Evolutionary conservation across 148 eudicot species (phyloP).

Genomic region (Heliosperma pusillum): DNA sequence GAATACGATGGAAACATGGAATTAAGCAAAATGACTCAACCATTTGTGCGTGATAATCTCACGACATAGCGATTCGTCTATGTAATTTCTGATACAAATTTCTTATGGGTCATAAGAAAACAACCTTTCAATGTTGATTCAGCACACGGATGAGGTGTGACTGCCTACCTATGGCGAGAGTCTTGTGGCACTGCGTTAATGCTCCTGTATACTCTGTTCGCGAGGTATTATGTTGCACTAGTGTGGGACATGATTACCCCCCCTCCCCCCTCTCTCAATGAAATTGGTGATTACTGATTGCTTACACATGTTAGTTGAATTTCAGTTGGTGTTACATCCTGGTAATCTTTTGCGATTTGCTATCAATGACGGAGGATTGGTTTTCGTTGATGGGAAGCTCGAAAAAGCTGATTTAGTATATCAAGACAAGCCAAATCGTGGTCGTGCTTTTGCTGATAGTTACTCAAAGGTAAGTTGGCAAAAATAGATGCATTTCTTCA

Average conservation of each 20-base stretch:
- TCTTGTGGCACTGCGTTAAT: not conserved
- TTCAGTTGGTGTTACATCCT: slow-evolving; percentile 48
- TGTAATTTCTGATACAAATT: no score
- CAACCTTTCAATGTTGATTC: no score
- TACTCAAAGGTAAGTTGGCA: slow-evolving; percentile 75
- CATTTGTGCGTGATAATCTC: not conserved
- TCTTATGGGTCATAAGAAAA: no score
- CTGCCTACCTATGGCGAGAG: not conserved
- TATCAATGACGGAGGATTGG: slow-evolving; percentile 63
- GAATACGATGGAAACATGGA: not conserved
- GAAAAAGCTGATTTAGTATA: slow-evolving; percentile 75
- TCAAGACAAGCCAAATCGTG: slow-evolving; percentile 72
- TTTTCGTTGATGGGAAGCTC: slow-evolving; percentile 70
- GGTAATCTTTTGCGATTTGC: slow-evolving; percentile 75
- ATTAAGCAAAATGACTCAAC: not conserved
- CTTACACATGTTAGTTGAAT: slow-evolving; percentile 2
- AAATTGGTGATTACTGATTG: not conserved
- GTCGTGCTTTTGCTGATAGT: slow-evolving; percentile 91
- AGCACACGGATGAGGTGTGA: not conserved
- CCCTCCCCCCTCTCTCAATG: not conserved
- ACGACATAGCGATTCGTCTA: no score
- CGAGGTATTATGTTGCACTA: not conserved
- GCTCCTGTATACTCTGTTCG: not conserved
- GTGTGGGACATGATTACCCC: not conserved
- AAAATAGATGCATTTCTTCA: not conserved